Base-by-base conservation (phyloP, 257 asterid genomes). In the Plantago ovata region DNA sequence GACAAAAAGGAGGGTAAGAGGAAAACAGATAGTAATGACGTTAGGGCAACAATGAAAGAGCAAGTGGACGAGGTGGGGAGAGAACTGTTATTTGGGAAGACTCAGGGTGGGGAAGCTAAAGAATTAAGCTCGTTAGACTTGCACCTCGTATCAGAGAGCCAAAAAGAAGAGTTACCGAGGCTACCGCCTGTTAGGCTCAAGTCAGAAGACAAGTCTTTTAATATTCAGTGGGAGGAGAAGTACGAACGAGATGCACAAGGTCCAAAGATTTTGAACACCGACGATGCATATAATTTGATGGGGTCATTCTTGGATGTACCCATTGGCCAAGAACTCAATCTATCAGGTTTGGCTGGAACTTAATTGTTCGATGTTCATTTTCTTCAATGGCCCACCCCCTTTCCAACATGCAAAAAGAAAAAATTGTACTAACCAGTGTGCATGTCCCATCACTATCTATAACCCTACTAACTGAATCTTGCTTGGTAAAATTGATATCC, bases 231-330 rank as follows among this genome's bases (percentile, higher is more conserved):
- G 97, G 98, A 86, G 68, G 89, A 88, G 69, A 92, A 82, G 68
- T 79, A 81, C 60, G 95, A 89, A 58, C 81, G 77, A 49, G 96
- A 82, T 81, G 87, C 69, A 36, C 69, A 75, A 53, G 83, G 77
- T 58, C 67, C 84, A 48, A 89, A 79, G 77, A 70, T 76, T 66
- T 21, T 75, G 64, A 78, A 72, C 49, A 59, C 88, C 56, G 99
- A 89, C 52, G 82, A 79, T 70, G 46, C 36, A 4, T 28, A 83
- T 52, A 81, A 75, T 75, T 85, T 79, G 53, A 82, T 93, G 13
- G 99, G 99, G 49, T 86, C 99, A 32, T 89, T 79, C 80, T 84
- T 93, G 61, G 97, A 93, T 73, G 94, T 86, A 57, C 97, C 96
- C 53, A 69, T 86, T 56, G 99, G 99, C 22, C 99, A 84, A 76